Evolutionary conservation across 1,284 basidiomycete genomes (phyloP).

Genomic region (Trametes polyzona): DNA sequence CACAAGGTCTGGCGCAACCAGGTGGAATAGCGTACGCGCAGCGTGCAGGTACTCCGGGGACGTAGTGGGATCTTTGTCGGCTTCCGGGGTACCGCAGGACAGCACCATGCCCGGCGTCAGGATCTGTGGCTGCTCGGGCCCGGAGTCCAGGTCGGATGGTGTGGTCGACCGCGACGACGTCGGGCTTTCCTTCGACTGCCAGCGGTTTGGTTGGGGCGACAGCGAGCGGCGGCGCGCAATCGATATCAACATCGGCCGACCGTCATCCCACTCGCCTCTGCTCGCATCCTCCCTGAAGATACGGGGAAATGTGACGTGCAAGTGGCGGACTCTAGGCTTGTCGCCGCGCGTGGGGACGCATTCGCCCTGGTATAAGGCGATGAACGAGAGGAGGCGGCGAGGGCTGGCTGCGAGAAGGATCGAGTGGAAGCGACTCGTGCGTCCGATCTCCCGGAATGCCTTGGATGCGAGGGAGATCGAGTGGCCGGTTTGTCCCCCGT

Average conservation of each 20-base stretch:
- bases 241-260: neutral
- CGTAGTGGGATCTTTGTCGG: neutral
- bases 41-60: neutral
- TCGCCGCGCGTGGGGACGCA: neutral
- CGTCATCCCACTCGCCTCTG: neutral
- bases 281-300: too few species aligned
- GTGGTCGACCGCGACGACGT: too few species aligned
- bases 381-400: neutral
- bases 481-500: constrained; percentile 1
- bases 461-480: neutral
- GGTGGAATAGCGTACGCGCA: neutral
- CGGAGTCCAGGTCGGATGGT: too few species aligned
- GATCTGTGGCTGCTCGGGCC: too few species aligned
- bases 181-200: too few species aligned
- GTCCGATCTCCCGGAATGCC: neutral
- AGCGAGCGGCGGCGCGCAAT: too few species aligned
- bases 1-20: neutral
- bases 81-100: neutral
- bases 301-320: neutral
- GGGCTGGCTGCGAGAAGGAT: neutral
- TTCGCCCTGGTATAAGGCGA: neutral
- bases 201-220: too few species aligned
- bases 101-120: too few species aligned
- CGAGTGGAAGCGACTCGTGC: neutral
- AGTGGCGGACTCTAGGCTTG: constrained; percentile 1